phyloP scores from a whole-genome alignment of 305 asterid genomes.

The Fraxinus albicans region DNA sequence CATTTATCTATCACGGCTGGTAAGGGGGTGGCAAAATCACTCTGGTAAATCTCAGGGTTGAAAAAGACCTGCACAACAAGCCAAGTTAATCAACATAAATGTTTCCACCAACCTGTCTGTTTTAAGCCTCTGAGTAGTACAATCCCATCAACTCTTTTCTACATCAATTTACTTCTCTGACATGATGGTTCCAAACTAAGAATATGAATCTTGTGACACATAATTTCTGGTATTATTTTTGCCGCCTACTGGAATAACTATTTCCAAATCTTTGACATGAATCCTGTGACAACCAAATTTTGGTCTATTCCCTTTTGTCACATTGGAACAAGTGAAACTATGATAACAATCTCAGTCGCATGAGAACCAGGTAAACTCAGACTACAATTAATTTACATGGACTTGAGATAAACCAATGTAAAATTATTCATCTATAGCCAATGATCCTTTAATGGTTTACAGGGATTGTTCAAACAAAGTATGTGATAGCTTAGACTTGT shows the following conservation, averaged over 20 bases:
- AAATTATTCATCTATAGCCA: not conserved
- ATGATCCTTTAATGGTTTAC: not conserved
- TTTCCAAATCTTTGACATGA: not conserved
- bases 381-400: not conserved
- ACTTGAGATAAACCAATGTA: not conserved
- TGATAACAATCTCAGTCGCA: not conserved
- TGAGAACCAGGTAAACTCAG: not conserved
- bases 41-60: slow-evolving; percentile 80
- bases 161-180: not conserved
- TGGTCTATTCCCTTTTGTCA: not conserved
- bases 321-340: not conserved
- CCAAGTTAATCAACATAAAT: slow-evolving; percentile 9
- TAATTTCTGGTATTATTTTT: not conserved
- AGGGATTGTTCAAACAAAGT: not conserved
- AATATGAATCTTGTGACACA: not conserved
- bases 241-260: not conserved
- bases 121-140: not conserved
- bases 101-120: not conserved
- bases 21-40: slow-evolving; percentile 71
- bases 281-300: not conserved
- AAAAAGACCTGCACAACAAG: slow-evolving; percentile 69
- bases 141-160: not conserved
- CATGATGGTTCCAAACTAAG: not conserved
- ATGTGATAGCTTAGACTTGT: not conserved
- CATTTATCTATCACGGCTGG: slow-evolving; percentile 85